Evolutionary conservation across 2,329 filamentous ascomycete genomes (phyloP), one percentile per base, ranked within the genome.

Genomic region (Aspergillus neoniger): DNA sequence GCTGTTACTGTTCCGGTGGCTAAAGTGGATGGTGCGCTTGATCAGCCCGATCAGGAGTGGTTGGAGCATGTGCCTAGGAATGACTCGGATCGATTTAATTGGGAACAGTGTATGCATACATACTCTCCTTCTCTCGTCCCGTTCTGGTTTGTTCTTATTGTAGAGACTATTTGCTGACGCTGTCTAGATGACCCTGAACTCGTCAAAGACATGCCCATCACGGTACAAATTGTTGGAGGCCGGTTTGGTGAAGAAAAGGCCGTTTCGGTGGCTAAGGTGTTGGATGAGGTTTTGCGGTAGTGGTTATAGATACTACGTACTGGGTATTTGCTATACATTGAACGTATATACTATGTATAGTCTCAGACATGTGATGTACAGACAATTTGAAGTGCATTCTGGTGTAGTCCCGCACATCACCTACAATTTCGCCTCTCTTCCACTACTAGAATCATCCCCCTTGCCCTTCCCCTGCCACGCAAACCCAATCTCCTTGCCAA

Each of bases 11-110:
- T 78, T 54, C 74, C 75, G 6, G 84, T 84, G 2, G 73, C 74
- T 0, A 69, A 74, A 30, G 79, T 79, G 1, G 77, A 83, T 62
- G 75, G 74, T 2, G 64, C 65, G 0, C 49, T 69, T 28, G 69
- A 72, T 65, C 58, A 56, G 30, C 73, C 69, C n/a, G 76, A 79
- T 52, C 54, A 65, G 41, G 70, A 64, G 0, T 80, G 79, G 61
- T 48, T 67, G 60, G 62, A 14, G 55, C 69, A 65, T 72, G 59
- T 58, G 66, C 69, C 75, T 0, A 69, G 79, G 56, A 83, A 81
- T 65, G 77, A 78, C 23, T 71, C 80, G 28, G 83, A 86, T 65
- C 70, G 68, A 58, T 80, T 80, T 28, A 82, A 84, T 67, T 71
- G 79, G 64, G 71, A 76, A 15, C 67, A 70, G 41, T 68, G 66